Base-by-base conservation (phyloP, 257 asterid species). In the Thymus quinquecostatus region DNA sequence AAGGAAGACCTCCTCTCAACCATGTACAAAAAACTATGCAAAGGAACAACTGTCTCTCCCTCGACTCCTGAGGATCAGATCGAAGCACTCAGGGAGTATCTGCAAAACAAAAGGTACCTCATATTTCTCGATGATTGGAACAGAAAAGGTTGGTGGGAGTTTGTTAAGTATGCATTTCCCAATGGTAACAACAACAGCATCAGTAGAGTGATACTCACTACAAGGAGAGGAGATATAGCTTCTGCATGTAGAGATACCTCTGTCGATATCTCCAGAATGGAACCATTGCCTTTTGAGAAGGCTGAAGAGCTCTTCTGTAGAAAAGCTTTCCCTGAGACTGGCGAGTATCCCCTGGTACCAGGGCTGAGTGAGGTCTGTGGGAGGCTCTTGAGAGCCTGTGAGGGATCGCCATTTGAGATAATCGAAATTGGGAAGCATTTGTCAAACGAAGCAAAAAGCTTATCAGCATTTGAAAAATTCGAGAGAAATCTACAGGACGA, bases 81-180 rank as follows among this genome's bases (percentile, higher is more conserved):
- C 1, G 9, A 8, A 27, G 14, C 0, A 45, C 1, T 76, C 28
- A 13, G 2, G 1, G 5, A 63, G 1, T 33, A 45, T n/a, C 71
- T 70, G 63, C 56, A 1, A 14, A 28, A 8, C 30, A 63, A 64
- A n/a, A 70, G 68, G 73, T 70, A 76, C 58, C 68, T 76, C 1
- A n/a, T 76, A n/a, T 72, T 70, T 47, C 58, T 76, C 34, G 80
- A 76, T 57, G 61, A 70, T 64, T 76, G 80, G 80, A 45, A 21
- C 13, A 12, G 38, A 55, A 41, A 70, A 4, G 62, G 21, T 64
- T 55, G 73, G 73, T 36, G 40, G 40, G 56, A 48, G 5, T 45
- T 2, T 34, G 47, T 77, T 6, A 56, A 29, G 32, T 11, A 10
- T 29, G 81, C 76, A 5, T 57, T 77, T 2, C 77, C 77, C 6